Base-by-base conservation (phyloP, 768 basidiomycete species). In the Leccinum barrowsii region DNA sequence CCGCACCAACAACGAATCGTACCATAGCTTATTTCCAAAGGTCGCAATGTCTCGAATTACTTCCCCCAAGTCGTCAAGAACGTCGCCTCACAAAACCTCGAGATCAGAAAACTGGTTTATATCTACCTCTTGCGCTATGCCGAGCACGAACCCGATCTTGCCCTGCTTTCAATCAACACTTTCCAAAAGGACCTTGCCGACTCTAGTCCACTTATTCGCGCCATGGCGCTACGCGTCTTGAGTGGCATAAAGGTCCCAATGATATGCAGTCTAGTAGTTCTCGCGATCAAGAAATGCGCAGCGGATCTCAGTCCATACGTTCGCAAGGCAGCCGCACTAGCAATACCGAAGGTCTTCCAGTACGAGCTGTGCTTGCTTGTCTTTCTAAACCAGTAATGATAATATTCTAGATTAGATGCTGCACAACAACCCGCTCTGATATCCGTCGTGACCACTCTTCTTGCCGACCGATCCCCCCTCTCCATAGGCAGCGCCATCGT, bases 31-130 rank as follows among this genome's bases (percentile, higher is more conserved):
- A 95, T 96, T 55, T 94, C 92, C 40, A 95, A 96, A 77, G 87
- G 88, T 51, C 87, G 92, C 55, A 89, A 93, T 63, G 92, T 97
- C 62, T 89, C 94, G 24, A 84, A 88, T 60, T 95, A 94, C 81
- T 98, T 98, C 68, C 91, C 97, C 5, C 90, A 91, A 68, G 97
- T 99, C 26, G 94, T 98, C 66, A 98, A 95, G 78, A 95, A 95
- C 66, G 96, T 98, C 42, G 93, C 93, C 2, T 91, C 94, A 2
- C 85, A 86, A 56, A 92, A 92, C 68, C 85, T 98, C 51, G 94
- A 97, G 73, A 89, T 96, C 66, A 86, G 96, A 59, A 98, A 98
- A 75, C 85, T 99, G 54, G 94, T 98, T 40, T 98, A 98, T 74
- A 96, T 98, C 63, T 99, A 96, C 76, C 87, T 99, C 63, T 78